phyloP scores from a whole-genome alignment of 257 asterid genomes.

The Petunia secreta region DNA sequence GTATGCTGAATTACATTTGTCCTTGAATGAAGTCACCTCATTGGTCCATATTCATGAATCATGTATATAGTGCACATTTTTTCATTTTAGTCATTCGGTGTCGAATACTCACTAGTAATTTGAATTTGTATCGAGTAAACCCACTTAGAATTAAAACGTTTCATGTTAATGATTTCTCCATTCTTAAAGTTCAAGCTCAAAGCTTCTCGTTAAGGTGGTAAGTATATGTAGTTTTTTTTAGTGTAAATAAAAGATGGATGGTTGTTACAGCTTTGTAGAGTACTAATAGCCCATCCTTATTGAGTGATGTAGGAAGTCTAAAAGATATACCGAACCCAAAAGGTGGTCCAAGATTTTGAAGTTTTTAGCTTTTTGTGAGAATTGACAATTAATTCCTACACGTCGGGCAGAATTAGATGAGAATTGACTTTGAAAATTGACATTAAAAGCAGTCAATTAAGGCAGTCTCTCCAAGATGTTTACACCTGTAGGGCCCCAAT shows the following conservation, averaged over 20 bases:
- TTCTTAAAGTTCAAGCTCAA: too few species aligned
- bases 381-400: slow-evolving; percentile 6
- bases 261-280: not conserved
- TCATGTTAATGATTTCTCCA: too few species aligned
- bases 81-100: too few species aligned
- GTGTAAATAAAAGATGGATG: not conserved
- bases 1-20: too few species aligned
- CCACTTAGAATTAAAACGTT: too few species aligned
- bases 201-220: too few species aligned
- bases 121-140: too few species aligned
- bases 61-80: too few species aligned
- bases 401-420: slow-evolving; percentile 26
- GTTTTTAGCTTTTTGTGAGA: not conserved
- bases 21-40: too few species aligned
- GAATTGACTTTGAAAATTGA: slow-evolving; percentile 42
- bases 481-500: slow-evolving; percentile 39
- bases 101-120: too few species aligned
- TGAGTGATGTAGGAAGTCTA: slow-evolving; percentile 5
- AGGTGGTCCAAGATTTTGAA: slow-evolving; percentile 31
- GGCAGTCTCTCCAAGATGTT: slow-evolving; percentile 32
- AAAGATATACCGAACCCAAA: not conserved
- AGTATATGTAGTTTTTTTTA: too few species aligned
- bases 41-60: too few species aligned
- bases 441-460: slow-evolving; percentile 43
- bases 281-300: not conserved